Evolutionary conservation across 805 yeast species (phyloP).

Genomic region (Tetrapisispora iriomotensis): DNA sequence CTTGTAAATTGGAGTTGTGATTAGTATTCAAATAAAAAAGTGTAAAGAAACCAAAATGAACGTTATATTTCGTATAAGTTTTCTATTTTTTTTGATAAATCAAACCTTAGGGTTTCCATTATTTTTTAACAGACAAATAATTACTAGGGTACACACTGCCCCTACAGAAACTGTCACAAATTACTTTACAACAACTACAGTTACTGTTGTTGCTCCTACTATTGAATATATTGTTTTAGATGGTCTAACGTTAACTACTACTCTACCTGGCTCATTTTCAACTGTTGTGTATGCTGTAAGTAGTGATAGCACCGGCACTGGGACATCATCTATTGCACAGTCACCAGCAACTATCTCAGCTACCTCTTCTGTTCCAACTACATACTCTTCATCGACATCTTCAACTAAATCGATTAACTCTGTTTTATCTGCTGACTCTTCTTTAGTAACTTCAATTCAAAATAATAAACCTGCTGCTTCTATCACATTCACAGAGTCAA

Average conservation of each 20-base stretch:
- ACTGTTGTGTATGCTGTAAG: neutral
- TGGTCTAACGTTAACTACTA: conserved; percentile 31
- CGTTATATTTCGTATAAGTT: neutral
- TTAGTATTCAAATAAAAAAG: too few relatives aligned
- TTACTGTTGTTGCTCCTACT: conserved; percentile 33
- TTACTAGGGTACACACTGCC: conserved; percentile 50
- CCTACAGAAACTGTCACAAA: conserved; percentile 38
- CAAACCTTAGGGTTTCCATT: neutral
- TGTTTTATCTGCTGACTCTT: neutral
- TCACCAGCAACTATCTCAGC: neutral
- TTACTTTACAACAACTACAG: conserved; percentile 33
- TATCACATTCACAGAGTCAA: conserved; percentile 10
- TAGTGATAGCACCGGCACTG: neutral
- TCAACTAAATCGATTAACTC: neutral
- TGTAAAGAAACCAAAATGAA: neutral
- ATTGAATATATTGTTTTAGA: conserved; percentile 32
- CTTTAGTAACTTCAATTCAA: too few relatives aligned
- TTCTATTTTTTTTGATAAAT: neutral
- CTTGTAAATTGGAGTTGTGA: too few relatives aligned
- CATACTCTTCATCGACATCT: neutral
- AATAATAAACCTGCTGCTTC: conserved; percentile 7
- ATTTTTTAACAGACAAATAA: conserved; percentile 28
- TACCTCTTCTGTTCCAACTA: neutral
- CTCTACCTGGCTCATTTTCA: conserved; percentile 11
- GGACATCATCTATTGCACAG: neutral